Conservation (phyloP, 2,329 filamentous ascomycete genomes). For the Pyrenochaeta sp. region DNA sequence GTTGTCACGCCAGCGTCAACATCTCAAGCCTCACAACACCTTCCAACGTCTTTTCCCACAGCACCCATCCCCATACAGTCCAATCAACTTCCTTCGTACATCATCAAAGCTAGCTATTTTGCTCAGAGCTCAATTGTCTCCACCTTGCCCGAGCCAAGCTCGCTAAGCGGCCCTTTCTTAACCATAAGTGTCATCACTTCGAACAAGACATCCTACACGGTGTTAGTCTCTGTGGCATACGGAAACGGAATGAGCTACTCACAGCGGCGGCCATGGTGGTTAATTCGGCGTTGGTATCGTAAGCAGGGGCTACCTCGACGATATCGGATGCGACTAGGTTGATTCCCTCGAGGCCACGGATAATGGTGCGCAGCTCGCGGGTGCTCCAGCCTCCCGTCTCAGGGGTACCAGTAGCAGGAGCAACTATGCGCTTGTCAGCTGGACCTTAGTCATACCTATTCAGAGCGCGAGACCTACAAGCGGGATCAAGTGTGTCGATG, state of each 20-base stretch:
- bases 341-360: constrained; percentile 71
- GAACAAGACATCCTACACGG: constrained; percentile 65
- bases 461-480: constrained; percentile 67
- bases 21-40: too few relatives aligned
- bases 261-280: constrained; percentile 77
- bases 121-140: constrained; percentile 36
- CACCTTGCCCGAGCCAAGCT: constrained; percentile 47
- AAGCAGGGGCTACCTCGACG: constrained; percentile 76
- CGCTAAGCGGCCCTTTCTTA: constrained; percentile 74
- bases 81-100: neutral
- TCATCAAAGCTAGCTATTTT: too few relatives aligned
- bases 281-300: constrained; percentile 75
- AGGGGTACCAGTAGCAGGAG: constrained; percentile 76
- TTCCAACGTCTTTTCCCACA: neutral
- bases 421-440: constrained; percentile 60
- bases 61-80: neutral
- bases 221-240: constrained; percentile 12
- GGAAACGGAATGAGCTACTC: constrained; percentile 18
- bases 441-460: constrained; percentile 5
- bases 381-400: constrained; percentile 81
- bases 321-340: constrained; percentile 76
- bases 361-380: constrained; percentile 73
- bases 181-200: constrained; percentile 86
- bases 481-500: constrained; percentile 87
- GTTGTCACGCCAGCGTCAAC: neutral